A percentile compares a stretch with the other conserved stretches of the same genome.
Evolutionary conservation across 164 flowering plant genomes (phyloP).

Genomic region (Dillenia suffruticosa): DNA sequence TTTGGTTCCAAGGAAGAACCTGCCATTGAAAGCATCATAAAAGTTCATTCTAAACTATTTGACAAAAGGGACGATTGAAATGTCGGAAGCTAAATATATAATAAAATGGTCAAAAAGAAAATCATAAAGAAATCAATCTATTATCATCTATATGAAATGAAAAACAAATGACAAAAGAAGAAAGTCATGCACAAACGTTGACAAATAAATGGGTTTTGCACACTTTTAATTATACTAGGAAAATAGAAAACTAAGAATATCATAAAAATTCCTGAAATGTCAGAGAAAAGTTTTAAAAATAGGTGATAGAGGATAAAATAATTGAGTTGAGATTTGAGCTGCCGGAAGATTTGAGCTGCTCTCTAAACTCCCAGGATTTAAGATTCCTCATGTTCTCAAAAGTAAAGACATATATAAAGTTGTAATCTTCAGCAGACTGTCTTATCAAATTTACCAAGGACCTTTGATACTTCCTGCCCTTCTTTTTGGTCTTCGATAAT

Average conservation of each 20-base stretch:
- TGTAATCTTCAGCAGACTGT: slow-evolving; percentile 61
- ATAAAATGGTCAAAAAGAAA: too few relatives aligned
- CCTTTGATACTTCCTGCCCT: slow-evolving; percentile 87
- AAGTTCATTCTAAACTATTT: too few relatives aligned
- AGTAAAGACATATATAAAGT: slow-evolving; percentile 57
- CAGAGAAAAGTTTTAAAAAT: too few relatives aligned
- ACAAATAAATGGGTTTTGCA: too few relatives aligned
- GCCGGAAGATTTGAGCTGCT: slow-evolving; percentile 63
- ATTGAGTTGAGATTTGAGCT: slow-evolving; percentile 26
- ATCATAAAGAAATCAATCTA: too few relatives aligned
- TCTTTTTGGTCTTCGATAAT: slow-evolving; percentile 87
- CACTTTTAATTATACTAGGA: too few relatives aligned
- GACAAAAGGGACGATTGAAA: too few relatives aligned
- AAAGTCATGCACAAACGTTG: background rate
- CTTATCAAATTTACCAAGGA: slow-evolving; percentile 55
- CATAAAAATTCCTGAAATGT: too few relatives aligned
- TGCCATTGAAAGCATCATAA: slow-evolving; percentile 9
- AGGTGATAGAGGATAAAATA: background rate
- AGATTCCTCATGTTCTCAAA: slow-evolving; percentile 93
- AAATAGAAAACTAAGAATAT: too few relatives aligned
- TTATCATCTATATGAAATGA: background rate
- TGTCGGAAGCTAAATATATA: too few relatives aligned
- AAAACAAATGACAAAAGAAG: background rate
- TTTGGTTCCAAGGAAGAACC: slow-evolving; percentile 78
- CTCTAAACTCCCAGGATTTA: slow-evolving; percentile 86